Evolutionary conservation across 2,329 filamentous ascomycete species (phyloP), one percentile per base, ranked within the genome.

Genomic region (Teratosphaeria zuluensis): DNA sequence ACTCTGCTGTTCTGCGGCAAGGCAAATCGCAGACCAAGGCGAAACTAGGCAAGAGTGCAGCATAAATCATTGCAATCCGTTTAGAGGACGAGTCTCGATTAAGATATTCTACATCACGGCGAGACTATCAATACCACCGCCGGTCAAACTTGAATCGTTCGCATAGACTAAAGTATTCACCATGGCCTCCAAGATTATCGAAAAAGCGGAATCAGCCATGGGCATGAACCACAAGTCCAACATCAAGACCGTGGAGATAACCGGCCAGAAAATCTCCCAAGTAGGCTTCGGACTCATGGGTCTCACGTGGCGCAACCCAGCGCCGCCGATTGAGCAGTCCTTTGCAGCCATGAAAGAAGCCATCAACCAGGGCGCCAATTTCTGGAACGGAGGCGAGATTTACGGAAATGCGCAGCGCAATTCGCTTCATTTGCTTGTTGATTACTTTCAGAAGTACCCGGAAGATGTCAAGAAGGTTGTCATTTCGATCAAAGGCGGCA

Each of bases 401-500:
- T 80, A 80, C 65, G 78, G 78, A 12, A 68, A 73, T 0, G 71
- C 75, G 1, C 72, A 77, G 35, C 69, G 69, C 61, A 81, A 80
- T 65, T 76, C 73, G 11, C 71, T 81, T 0, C 75, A 78, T 33
- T 69, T 81, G 6, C 72, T 82, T 28, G 74, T 75, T 24, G 75
- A 74, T 55, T 81, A 81, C 66, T 82, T 81, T 63, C 73, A 72
- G 30, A 75, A 77, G 63, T 78, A 81, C 61, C 79, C 80, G 5
- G 74, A 74, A 38, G 78, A 81, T 63, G 77, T 76, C 0, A 67
- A 74, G 32, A 79, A 79, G 62, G 74, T 81, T n/a, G 74, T 79
- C 9, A 62, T 82, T 19, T 76, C 71, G n/a, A 77, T 81, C 70
- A 81, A 81, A 64, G 77, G 79, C 9, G 78, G 76, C 3, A 38